A percentile compares a stretch with the other conserved stretches of the same genome.
Conservation (phyloP, 768 basidiomycete genomes). For the Mycena pura region DNA sequence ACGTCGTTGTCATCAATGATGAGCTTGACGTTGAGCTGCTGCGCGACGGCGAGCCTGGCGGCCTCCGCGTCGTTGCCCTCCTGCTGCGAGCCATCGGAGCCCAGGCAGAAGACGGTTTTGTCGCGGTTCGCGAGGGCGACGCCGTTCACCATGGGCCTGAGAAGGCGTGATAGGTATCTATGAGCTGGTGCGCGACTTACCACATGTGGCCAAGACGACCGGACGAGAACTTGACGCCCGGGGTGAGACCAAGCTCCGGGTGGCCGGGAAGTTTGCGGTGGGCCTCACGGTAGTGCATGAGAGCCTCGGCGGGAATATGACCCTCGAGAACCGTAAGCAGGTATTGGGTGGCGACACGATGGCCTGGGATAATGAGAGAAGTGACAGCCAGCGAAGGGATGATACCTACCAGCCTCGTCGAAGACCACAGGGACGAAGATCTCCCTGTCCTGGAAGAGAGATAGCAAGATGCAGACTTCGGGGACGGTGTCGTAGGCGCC, state of each 20-base stretch:
- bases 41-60: slow-evolving; percentile 85
- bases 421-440: slow-evolving; percentile 75
- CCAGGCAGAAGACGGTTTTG: slow-evolving; percentile 82
- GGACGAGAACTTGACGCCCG: slow-evolving; percentile 93
- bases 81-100: slow-evolving; percentile 91
- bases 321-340: slow-evolving; percentile 82
- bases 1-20: slow-evolving; percentile 92
- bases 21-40: slow-evolving; percentile 83
- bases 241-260: slow-evolving; percentile 87
- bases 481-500: slow-evolving; percentile 82
- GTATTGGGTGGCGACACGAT: slow-evolving; percentile 91
- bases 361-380: slow-evolving; percentile 53
- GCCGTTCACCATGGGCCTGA: slow-evolving; percentile 81
- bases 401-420: slow-evolving; percentile 78
- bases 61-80: slow-evolving; percentile 93
- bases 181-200: slow-evolving; percentile 40
- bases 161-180: slow-evolving; percentile 1
- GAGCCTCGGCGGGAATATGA: slow-evolving; percentile 71
- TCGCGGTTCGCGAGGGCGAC: slow-evolving; percentile 80
- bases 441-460: slow-evolving; percentile 70
- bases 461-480: slow-evolving; percentile 81
- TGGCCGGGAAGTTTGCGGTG: slow-evolving; percentile 89
- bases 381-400: not conserved
- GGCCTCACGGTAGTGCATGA: slow-evolving; percentile 86
- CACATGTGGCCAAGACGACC: slow-evolving; percentile 94